Percentiles rank a stretch among this genome's conserved stretches.
These are phyloP conservation scores for Tulasnella calospora DNA, from an alignment of 768 basidiomycete genomes.

Conservation along the genomic window DNA sequence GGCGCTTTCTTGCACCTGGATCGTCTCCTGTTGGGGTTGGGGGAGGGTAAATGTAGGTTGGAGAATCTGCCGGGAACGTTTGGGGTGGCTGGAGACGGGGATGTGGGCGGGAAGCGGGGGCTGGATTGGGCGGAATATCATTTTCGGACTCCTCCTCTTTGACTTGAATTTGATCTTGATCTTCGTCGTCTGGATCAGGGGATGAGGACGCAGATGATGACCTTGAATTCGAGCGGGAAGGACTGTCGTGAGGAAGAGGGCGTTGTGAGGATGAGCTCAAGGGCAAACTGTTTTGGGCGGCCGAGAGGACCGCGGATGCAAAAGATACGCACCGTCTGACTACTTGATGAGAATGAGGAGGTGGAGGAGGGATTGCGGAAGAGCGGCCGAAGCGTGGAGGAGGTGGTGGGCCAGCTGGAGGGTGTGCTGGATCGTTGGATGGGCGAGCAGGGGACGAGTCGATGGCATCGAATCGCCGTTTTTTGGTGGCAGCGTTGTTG, in stretches of 20 bases:
- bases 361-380: neutral
- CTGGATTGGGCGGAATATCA: conserved; percentile 9
- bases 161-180: conserved; percentile 16
- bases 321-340: conserved; percentile 4
- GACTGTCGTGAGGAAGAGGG: neutral
- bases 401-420: neutral
- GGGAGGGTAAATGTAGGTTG: conserved; percentile 15
- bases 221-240: conserved; percentile 8
- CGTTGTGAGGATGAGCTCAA: neutral
- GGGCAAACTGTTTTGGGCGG: neutral
- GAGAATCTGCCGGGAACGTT: conserved; percentile 13
- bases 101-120: conserved; percentile 1
- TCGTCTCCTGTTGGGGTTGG: conserved; percentile 10
- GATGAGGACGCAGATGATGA: conserved; percentile 1
- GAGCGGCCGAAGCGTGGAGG: neutral
- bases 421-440: neutral
- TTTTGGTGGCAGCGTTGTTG: conserved; percentile 14
- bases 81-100: conserved; percentile 5
- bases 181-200: conserved; percentile 12
- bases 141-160: conserved; percentile 22
- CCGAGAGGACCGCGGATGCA: neutral
- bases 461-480: conserved; percentile 17
- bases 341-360: neutral
- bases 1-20: conserved; percentile 22
- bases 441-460: neutral